phyloP scores from a whole-genome alignment of 225 moss, liverwort and hornwort species.

The Lunularia cruciata region DNA sequence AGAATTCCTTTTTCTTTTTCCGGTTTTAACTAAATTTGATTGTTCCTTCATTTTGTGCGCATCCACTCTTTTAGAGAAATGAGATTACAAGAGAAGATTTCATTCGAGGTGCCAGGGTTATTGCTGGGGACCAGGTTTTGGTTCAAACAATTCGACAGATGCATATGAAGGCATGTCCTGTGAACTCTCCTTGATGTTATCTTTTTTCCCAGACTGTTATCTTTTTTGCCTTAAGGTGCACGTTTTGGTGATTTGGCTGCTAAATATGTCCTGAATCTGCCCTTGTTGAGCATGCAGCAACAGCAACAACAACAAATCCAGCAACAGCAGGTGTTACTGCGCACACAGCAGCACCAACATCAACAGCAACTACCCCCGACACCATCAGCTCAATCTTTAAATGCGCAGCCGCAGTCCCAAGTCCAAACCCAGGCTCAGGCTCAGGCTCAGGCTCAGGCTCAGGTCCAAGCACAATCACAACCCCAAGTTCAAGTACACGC shows the following conservation, averaged over 20 bases:
- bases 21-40: too few species aligned
- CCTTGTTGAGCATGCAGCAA: conserved; percentile 19
- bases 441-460: conserved; percentile 3
- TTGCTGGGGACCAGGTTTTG: conserved; percentile 89
- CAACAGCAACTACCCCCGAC: conserved; percentile 25
- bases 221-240: neutral
- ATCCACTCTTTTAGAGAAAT: conserved; percentile 39
- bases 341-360: conserved; percentile 54
- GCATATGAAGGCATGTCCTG: conserved; percentile 72
- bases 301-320: conserved; percentile 55
- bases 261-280: neutral
- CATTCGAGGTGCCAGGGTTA: conserved; percentile 87
- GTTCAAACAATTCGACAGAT: conserved; percentile 94
- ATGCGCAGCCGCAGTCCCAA: conserved; percentile 16
- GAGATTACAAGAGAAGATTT: conserved; percentile 98
- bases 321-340: conserved; percentile 46
- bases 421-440: conserved; percentile 12
- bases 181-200: neutral
- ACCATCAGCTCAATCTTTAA: conserved; percentile 38
- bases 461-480: conserved; percentile 18
- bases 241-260: conserved; percentile 1
- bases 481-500: conserved; percentile 9
- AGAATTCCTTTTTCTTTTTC: too few species aligned
- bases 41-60: too few species aligned
- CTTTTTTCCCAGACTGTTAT: too few species aligned